phyloP scores from a whole-genome alignment of 2,329 filamentous ascomycete species.

The Endocalyx cinctus region DNA sequence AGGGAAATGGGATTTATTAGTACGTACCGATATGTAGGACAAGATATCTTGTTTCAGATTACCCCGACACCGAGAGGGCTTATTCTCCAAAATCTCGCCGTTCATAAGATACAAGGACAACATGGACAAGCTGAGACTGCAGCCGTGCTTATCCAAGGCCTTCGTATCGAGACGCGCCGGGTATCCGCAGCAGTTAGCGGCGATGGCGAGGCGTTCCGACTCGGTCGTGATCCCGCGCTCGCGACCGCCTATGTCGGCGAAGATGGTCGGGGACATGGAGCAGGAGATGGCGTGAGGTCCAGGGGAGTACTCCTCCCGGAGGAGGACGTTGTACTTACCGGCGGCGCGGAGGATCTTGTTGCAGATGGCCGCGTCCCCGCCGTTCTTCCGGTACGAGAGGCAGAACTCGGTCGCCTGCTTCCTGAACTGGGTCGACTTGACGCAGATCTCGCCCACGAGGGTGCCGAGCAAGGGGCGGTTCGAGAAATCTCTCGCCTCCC shows the following conservation, averaged over 20 bases:
- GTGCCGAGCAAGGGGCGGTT: constrained; percentile 14
- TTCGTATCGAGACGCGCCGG: constrained; percentile 19
- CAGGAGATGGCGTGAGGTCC: constrained; percentile 15
- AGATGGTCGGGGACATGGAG: constrained; percentile 24
- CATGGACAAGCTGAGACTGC: constrained; percentile 22
- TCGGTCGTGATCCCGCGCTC: constrained; percentile 18
- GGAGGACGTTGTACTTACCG: constrained; percentile 24
- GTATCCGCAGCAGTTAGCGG: constrained; percentile 24
- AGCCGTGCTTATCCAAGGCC: constrained; percentile 12
- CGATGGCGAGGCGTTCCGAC: constrained; percentile 25
- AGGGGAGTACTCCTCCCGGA: constrained; percentile 13
- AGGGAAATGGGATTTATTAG: too few species aligned
- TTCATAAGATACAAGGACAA: constrained; percentile 23
- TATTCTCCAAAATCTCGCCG: constrained; percentile 25
- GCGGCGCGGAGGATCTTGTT: constrained; percentile 19
- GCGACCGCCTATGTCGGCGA: constrained; percentile 19
- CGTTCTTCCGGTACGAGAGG: constrained; percentile 16
- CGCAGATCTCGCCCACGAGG: constrained; percentile 20
- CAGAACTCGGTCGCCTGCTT: constrained; percentile 21
- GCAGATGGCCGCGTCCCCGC: constrained; percentile 14
- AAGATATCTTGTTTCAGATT: constrained; percentile 14
- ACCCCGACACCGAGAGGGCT: constrained; percentile 11
- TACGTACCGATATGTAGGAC: too few species aligned
- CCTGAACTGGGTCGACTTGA: constrained; percentile 21
- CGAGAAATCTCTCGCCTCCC: constrained; percentile 7